phyloP scores from a whole-genome alignment of 345 rosid species.

The Syzygium grande region DNA sequence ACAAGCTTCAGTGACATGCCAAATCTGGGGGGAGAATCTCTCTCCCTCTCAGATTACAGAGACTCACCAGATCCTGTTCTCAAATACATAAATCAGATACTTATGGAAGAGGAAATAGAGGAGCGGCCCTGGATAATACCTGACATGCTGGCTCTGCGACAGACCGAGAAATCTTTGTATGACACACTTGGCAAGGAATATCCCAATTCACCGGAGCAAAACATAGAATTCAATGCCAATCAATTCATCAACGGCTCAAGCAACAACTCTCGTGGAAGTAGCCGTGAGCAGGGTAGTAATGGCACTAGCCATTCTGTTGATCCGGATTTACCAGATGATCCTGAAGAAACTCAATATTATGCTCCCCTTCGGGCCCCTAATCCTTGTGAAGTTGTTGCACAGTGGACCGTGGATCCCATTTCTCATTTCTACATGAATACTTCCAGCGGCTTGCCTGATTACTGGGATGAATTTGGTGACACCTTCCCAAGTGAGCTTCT shows the following conservation, averaged over 20 bases:
- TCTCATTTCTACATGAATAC: neutral
- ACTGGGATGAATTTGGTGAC: neutral
- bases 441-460: neutral
- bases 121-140: constrained; percentile 40
- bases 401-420: neutral
- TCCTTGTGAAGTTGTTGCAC: neutral
- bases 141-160: constrained; percentile 45
- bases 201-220: constrained; percentile 10
- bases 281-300: constrained; percentile 12
- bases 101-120: constrained; percentile 66
- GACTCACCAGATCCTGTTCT: constrained; percentile 42
- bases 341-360: neutral
- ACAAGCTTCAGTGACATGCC: neutral
- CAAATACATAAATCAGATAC: constrained; percentile 52
- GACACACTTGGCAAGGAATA: constrained; percentile 40
- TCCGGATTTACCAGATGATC: constrained; percentile 10
- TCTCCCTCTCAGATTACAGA: constrained; percentile 29
- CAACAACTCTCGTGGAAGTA: constrained; percentile 7
- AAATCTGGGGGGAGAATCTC: neutral
- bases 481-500: constrained; percentile 6
- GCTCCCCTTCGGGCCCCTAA: neutral
- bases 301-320: constrained; percentile 8
- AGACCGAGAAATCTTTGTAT: constrained; percentile 55
- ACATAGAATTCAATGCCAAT: neutral
- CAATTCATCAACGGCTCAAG: constrained; percentile 8